A percentile compares a stretch with the other conserved stretches of the same genome.
These are phyloP conservation scores for Pseudogymnoascus sp. DNA, from an alignment of 2,329 filamentous ascomycete genomes.

Conservation along the genomic window DNA sequence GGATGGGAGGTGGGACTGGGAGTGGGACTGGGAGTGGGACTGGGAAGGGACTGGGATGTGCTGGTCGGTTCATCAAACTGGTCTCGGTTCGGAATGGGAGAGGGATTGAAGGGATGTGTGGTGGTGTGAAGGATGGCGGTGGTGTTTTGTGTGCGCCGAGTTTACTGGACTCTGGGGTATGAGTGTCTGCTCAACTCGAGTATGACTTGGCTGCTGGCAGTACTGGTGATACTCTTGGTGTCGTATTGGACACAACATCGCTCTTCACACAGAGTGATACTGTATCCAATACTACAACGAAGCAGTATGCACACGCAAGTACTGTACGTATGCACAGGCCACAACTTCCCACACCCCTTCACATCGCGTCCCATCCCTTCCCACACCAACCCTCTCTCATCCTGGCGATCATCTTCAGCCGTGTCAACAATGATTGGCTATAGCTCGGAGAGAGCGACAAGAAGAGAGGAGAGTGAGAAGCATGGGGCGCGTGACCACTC, in stretches of 20 bases:
- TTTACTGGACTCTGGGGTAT: not conserved
- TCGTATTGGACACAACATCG: not conserved
- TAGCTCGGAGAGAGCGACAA: not conserved
- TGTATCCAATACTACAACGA: slow-evolving; percentile 3
- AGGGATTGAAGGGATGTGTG: not conserved
- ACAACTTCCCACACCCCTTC: not conserved
- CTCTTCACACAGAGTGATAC: not conserved
- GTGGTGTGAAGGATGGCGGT: not conserved
- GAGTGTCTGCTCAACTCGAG: not conserved
- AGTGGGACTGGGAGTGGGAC: not conserved
- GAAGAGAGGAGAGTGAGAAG: not conserved
- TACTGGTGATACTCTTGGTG: not conserved
- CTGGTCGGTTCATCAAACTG: slow-evolving; percentile 4
- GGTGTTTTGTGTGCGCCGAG: not conserved
- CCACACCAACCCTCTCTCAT: not conserved
- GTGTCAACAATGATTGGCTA: not conserved
- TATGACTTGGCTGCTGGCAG: not conserved
- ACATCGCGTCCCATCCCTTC: not conserved
- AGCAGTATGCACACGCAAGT: not conserved
- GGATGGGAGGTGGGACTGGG: not conserved
- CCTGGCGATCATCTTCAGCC: not conserved
- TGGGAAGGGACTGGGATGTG: not conserved
- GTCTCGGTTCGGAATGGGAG: slow-evolving; percentile 14
- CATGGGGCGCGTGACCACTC: not conserved
- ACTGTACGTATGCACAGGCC: not conserved